Base-by-base conservation (phyloP, 164 flowering plant species). In the Dillenia suffruticosa region DNA sequence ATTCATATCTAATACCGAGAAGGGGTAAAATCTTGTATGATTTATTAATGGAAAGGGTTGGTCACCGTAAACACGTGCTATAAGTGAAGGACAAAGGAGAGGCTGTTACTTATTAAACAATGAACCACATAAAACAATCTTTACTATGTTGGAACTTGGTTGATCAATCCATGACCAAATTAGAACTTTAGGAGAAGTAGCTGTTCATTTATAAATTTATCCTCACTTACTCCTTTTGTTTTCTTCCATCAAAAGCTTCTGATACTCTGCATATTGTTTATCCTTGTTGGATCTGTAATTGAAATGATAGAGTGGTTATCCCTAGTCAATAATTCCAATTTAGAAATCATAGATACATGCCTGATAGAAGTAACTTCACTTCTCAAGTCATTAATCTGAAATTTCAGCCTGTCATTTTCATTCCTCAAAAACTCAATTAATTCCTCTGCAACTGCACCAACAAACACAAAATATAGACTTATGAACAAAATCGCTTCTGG, bases 401-500 rank as follows among this genome's bases (percentile, higher is more conserved):
- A 64, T 46, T 49, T 62, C 55, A 88, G 67, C 61, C 63, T 71
- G 24, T 74, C 77, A 54, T 77, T 85, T 70, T 87, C 91, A 73
- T 63, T 74, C 70, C 62, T 82, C 65, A 88, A 63, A 73, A 79
- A 77, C 46, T 82, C 78, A 49, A 87, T 81, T 71, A 82, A 49
- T 56, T 80, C 83, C 64, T 91, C 97, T 4, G 88, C 85, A 72
- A 83, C 95, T 88, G 83, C 68, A 78, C 59, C 48, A 63, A 58
- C 46, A 47, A 56, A 61, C 19, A 59, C 32, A 19, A 32, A 46
- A 57, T 19, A 44, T 15, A 6, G 9, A 61, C n/a, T 9, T 49
- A 50, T 32, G 9, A 26, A 16, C 43, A 56, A 49, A 1, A 17
- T 2, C 44, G 44, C 50, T 57, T 49, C 15, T n/a, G 17, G 43